Evolutionary conservation across 164 flowering plant species (phyloP).

Genomic region (Tetrastigma voinierianum): DNA sequence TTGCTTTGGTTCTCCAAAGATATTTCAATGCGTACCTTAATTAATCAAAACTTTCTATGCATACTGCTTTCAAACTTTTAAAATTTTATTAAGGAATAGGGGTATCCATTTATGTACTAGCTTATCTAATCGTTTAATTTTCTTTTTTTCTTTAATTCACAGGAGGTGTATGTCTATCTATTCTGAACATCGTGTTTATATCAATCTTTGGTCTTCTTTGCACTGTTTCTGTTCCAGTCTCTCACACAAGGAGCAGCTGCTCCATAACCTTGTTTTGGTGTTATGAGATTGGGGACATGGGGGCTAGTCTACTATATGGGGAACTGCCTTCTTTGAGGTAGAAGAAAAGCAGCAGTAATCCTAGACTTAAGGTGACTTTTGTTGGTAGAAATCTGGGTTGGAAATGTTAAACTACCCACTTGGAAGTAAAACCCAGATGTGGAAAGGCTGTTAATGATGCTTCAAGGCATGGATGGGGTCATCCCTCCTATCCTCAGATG

Average conservation of each 20-base stretch:
- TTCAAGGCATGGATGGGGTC: conserved; percentile 97
- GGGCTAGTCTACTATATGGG: conserved; percentile 78
- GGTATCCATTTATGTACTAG: neutral
- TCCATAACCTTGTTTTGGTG: conserved; percentile 90
- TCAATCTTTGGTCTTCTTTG: conserved; percentile 77
- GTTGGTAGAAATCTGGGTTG: conserved; percentile 59
- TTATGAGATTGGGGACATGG: conserved; percentile 83
- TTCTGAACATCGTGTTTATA: conserved; percentile 67
- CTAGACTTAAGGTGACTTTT: conserved; percentile 68
- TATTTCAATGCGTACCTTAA: too few relatives aligned
- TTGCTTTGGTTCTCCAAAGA: too few relatives aligned
- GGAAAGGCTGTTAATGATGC: conserved; percentile 84
- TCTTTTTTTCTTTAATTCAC: conserved; percentile 12
- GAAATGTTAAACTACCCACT: conserved; percentile 78
- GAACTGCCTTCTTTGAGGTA: conserved; percentile 71
- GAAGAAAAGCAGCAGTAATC: conserved; percentile 75
- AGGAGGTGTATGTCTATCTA: conserved; percentile 94
- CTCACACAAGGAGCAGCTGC: conserved; percentile 84
- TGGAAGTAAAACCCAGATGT: conserved; percentile 70
- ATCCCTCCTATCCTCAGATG: conserved; percentile 84
- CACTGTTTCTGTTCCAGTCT: conserved; percentile 84
- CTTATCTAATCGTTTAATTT: neutral
- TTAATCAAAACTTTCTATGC: too few relatives aligned
- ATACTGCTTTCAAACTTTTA: too few relatives aligned
- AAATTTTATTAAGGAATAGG: too few relatives aligned